phyloP scores from a whole-genome alignment of 1,284 basidiomycete species.

The Cutaneotrichosporon sp. region DNA sequence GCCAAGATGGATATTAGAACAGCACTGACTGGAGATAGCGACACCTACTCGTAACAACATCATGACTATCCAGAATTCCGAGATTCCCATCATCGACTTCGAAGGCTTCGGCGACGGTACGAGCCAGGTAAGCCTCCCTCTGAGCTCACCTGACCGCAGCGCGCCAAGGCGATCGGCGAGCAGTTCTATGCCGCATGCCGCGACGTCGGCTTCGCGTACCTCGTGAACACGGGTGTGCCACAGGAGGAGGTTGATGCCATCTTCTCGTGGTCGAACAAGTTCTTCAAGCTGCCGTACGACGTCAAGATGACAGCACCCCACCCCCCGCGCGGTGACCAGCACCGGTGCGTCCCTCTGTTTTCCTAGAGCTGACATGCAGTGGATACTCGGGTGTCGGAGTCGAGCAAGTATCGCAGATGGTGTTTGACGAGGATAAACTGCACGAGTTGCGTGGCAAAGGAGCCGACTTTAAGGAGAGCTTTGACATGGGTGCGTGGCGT shows the following conservation, averaged over 20 bases:
- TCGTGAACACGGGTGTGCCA: constrained; percentile 55
- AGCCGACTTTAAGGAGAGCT: constrained; percentile 62
- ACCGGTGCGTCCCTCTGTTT: constrained; percentile 24
- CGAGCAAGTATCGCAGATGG: constrained; percentile 44
- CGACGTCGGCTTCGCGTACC: constrained; percentile 55
- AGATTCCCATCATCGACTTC: constrained; percentile 39
- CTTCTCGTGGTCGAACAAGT: constrained; percentile 58
- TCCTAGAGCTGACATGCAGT: constrained; percentile 41
- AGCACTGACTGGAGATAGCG: too few relatives aligned
- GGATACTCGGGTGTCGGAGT: constrained; percentile 53
- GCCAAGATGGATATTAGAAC: too few relatives aligned
- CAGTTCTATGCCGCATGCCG: constrained; percentile 34
- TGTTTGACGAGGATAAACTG: constrained; percentile 48
- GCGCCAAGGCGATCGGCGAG: constrained; percentile 27
- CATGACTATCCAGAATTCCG: too few relatives aligned
- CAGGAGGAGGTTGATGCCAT: constrained; percentile 57
- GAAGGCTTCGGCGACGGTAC: constrained; percentile 34
- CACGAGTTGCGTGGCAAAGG: constrained; percentile 50
- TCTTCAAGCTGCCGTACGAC: constrained; percentile 60
- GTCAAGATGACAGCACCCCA: constrained; percentile 62
- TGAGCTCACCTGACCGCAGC: constrained; percentile 6
- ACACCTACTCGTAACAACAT: too few relatives aligned
- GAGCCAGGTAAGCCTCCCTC: constrained; percentile 10
- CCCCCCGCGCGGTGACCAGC: constrained; percentile 56
- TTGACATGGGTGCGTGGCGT: constrained; percentile 56